phyloP scores from a whole-genome alignment of 1,284 basidiomycete genomes.

The Trametes versicolor region DNA sequence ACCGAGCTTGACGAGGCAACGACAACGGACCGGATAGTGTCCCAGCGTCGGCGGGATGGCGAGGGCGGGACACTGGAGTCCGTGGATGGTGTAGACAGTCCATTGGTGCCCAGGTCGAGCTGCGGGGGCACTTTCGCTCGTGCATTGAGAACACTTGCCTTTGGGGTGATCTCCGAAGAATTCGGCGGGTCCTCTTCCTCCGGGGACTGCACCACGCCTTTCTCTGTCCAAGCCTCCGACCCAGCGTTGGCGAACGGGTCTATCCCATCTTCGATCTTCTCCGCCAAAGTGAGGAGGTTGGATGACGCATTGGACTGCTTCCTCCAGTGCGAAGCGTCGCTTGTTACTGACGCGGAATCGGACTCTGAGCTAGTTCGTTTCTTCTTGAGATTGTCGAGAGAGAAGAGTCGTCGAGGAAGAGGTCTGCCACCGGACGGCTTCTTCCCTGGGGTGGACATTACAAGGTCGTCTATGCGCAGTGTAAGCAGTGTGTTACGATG shows the following conservation, averaged over 20 bases:
- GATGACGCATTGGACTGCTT: slow-evolving; percentile 33
- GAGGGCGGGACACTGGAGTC: slow-evolving; percentile 42
- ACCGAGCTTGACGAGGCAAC: slow-evolving; percentile 46
- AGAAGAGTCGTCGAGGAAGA: slow-evolving; percentile 46
- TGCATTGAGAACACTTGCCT: slow-evolving; percentile 17
- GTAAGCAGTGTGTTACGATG: not conserved
- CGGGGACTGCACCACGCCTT: slow-evolving; percentile 32
- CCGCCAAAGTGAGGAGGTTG: slow-evolving; percentile 30
- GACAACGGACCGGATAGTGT: slow-evolving; percentile 62
- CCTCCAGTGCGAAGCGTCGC: slow-evolving; percentile 29
- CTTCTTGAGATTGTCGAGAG: slow-evolving; percentile 46
- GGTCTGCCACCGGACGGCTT: slow-evolving; percentile 46
- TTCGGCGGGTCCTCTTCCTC: slow-evolving; percentile 15
- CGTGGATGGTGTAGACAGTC: slow-evolving; percentile 8
- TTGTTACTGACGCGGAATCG: slow-evolving; percentile 29
- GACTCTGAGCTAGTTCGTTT: slow-evolving; percentile 38
- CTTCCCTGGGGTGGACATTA: slow-evolving; percentile 35
- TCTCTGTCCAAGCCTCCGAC: slow-evolving; percentile 33
- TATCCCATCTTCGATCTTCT: slow-evolving; percentile 29
- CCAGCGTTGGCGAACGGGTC: slow-evolving; percentile 29
- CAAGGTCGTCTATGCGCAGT: not conserved
- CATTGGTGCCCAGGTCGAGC: slow-evolving; percentile 30
- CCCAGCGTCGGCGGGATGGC: slow-evolving; percentile 59
- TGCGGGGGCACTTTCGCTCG: slow-evolving; percentile 25
- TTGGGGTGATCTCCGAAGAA: slow-evolving; percentile 23